Percentiles rank a stretch among this genome's conserved stretches.
These are phyloP conservation scores for Articulospora tetracladia DNA, from an alignment of 495 filamentous ascomycete genomes.

Conservation along the genomic window DNA sequence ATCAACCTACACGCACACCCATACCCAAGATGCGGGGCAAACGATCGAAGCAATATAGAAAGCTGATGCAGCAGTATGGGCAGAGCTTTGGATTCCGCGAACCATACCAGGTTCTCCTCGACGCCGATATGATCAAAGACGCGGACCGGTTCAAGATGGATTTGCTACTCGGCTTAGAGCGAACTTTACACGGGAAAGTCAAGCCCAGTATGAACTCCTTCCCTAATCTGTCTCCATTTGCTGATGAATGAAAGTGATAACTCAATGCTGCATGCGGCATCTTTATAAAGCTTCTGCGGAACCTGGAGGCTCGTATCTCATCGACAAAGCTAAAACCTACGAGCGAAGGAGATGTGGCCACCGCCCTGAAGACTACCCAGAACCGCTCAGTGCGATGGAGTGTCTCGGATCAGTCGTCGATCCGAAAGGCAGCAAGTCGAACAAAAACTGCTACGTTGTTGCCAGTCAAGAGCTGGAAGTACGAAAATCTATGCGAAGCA, in stretches of 20 bases:
- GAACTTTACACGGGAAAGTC: slow-evolving; percentile 72
- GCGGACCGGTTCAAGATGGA: slow-evolving; percentile 78
- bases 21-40: slow-evolving; percentile 73
- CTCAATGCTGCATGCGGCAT: slow-evolving; percentile 66
- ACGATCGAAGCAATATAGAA: slow-evolving; percentile 90
- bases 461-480: slow-evolving; percentile 67
- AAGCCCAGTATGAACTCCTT: slow-evolving; percentile 67
- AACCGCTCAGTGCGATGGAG: slow-evolving; percentile 69
- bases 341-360: slow-evolving; percentile 90
- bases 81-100: slow-evolving; percentile 82
- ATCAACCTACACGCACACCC: background rate
- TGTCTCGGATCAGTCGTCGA: slow-evolving; percentile 79
- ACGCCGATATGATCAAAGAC: slow-evolving; percentile 75
- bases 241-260: slow-evolving; percentile 44
- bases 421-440: slow-evolving; percentile 62
- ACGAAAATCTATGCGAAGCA: slow-evolving; percentile 45
- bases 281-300: slow-evolving; percentile 58
- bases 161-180: slow-evolving; percentile 62
- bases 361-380: slow-evolving; percentile 63
- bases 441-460: slow-evolving; percentile 89
- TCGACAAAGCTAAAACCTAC: slow-evolving; percentile 65
- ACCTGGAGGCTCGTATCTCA: slow-evolving; percentile 52
- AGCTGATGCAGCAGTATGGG: slow-evolving; percentile 91
- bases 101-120: slow-evolving; percentile 89
- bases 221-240: background rate